These are phyloP conservation scores for Cadophora sp. DNA, from an alignment of 2,329 filamentous ascomycete species.

Conservation along the genomic window DNA sequence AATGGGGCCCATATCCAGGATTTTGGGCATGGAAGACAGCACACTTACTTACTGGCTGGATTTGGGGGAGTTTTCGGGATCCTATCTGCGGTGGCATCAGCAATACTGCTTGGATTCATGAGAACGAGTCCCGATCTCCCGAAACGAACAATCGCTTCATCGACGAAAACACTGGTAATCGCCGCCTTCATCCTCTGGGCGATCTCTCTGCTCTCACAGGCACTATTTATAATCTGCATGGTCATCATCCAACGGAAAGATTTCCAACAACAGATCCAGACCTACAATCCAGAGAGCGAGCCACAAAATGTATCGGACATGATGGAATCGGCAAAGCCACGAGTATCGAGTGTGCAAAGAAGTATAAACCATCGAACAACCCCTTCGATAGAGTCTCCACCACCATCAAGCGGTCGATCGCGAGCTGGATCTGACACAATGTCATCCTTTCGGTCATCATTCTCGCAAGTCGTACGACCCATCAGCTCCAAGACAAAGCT, in stretches of 20 bases:
- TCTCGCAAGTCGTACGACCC: constrained; percentile 58
- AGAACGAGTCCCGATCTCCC: constrained; percentile 34
- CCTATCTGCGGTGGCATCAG: constrained; percentile 38
- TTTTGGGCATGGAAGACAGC: constrained; percentile 35
- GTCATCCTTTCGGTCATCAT: constrained; percentile 55
- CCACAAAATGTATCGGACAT: constrained; percentile 34
- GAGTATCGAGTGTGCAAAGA: constrained; percentile 26
- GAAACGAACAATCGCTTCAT: constrained; percentile 28
- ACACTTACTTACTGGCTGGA: constrained; percentile 41
- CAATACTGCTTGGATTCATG: constrained; percentile 37
- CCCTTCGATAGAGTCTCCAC: constrained; percentile 34
- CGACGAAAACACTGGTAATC: constrained; percentile 33
- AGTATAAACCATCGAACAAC: constrained; percentile 28
- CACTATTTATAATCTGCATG: constrained; percentile 41
- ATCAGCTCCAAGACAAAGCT: constrained; percentile 63
- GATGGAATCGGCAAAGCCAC: constrained; percentile 28
- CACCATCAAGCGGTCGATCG: constrained; percentile 53
- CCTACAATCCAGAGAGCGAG: constrained; percentile 34
- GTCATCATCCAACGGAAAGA: constrained; percentile 39
- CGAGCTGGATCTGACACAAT: constrained; percentile 54
- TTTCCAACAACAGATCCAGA: constrained; percentile 39
- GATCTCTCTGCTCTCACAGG: constrained; percentile 38
- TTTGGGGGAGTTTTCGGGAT: constrained; percentile 37
- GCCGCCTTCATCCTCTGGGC: constrained; percentile 42
- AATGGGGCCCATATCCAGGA: constrained; percentile 39